phyloP scores from a whole-genome alignment of 257 asterid species.

The Striga asiatica region DNA sequence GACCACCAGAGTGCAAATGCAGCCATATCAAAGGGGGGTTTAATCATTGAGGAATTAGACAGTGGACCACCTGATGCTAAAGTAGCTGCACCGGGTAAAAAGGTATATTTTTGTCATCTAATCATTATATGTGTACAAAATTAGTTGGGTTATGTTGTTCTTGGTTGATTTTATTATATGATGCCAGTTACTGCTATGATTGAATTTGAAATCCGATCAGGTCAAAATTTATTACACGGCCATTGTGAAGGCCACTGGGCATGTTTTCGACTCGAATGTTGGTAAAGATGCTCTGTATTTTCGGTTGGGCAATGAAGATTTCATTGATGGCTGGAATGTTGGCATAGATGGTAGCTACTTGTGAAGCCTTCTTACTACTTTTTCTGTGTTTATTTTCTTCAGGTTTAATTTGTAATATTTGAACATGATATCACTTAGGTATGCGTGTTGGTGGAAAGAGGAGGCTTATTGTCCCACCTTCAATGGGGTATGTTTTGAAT shows the following conservation, averaged over 20 bases:
- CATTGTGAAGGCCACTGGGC: constrained; percentile 50
- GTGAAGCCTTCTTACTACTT: neutral
- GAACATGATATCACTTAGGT: constrained; percentile 34
- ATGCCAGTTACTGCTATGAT: neutral
- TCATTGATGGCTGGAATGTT: constrained; percentile 60
- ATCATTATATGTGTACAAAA: neutral
- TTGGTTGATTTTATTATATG: constrained; percentile 7
- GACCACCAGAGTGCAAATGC: constrained; percentile 20
- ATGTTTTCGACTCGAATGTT: constrained; percentile 41
- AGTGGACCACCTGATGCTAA: constrained; percentile 55
- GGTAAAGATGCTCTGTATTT: constrained; percentile 40
- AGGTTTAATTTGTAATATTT: neutral
- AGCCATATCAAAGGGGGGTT: constrained; percentile 54
- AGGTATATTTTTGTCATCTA: constrained; percentile 28
- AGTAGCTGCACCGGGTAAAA: constrained; percentile 56
- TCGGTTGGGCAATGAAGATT: constrained; percentile 52
- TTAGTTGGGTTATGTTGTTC: constrained; percentile 11
- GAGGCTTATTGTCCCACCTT: constrained; percentile 69
- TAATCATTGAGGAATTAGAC: constrained; percentile 59
- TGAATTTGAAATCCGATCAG: constrained; percentile 26
- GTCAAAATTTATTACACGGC: constrained; percentile 56
- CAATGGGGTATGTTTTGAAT: constrained; percentile 52
- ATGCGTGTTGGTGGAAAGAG: constrained; percentile 87
- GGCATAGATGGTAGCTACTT: constrained; percentile 55
- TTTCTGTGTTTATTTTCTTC: neutral